phyloP scores from a whole-genome alignment of 2,329 filamentous ascomycete genomes.

The Alternaria consortialis region DNA sequence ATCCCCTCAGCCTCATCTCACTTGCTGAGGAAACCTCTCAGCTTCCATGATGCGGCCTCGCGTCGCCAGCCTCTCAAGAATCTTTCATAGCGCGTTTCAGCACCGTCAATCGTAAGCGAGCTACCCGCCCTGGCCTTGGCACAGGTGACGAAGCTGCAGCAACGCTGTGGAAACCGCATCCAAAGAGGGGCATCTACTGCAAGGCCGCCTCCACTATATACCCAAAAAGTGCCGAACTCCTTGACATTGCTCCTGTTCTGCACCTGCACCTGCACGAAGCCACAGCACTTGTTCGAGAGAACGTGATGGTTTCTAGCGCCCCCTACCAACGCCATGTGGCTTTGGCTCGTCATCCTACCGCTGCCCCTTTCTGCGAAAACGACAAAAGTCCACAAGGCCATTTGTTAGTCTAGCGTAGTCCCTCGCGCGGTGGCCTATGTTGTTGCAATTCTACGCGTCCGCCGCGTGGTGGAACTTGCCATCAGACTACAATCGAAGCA shows the following conservation, averaged over 20 bases:
- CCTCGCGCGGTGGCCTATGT: not conserved
- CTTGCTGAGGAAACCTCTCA: not conserved
- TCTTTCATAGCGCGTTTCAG: conserved; percentile 34
- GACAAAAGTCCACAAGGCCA: not conserved
- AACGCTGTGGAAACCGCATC: not conserved
- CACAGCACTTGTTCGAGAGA: not conserved
- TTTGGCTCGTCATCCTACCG: conserved; percentile 7
- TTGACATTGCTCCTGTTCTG: conserved; percentile 11
- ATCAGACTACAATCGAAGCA: not conserved
- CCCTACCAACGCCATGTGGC: conserved; percentile 8
- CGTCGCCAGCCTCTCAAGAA: conserved; percentile 17
- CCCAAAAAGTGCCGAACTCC: conserved; percentile 7
- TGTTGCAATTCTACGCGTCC: not conserved
- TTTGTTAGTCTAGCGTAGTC: not conserved
- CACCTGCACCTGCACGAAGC: conserved; percentile 4
- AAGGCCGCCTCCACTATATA: conserved; percentile 5
- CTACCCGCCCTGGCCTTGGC: conserved; percentile 16
- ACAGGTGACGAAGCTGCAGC: conserved; percentile 23
- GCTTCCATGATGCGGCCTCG: not conserved
- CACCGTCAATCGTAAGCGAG: conserved; percentile 28
- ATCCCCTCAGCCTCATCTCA: conserved; percentile 14
- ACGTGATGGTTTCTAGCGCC: conserved; percentile 13
- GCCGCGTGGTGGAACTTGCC: not conserved
- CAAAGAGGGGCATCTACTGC: conserved; percentile 15
- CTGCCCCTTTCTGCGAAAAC: conserved; percentile 9